Percentiles rank a stretch among this genome's conserved stretches.
Conservation (phyloP, 2,329 filamentous ascomycete genomes). For the Pseudocercospora crystallina region DNA sequence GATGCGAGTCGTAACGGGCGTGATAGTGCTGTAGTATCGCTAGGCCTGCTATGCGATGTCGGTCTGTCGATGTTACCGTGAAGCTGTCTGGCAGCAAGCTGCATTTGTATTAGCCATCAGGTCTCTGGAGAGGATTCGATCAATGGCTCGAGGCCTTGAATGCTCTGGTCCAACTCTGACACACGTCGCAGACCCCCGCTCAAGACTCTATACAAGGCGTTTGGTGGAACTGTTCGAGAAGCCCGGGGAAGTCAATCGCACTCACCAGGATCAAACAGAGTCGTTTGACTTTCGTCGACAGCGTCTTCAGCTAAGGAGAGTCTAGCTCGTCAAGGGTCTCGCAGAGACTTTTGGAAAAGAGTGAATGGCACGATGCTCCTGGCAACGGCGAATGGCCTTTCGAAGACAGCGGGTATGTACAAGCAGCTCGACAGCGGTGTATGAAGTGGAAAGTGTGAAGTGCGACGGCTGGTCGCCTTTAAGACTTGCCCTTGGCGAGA, state of each 20-base stretch:
- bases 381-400: conserved; percentile 14
- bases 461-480: conserved; percentile 13
- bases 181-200: conserved; percentile 3
- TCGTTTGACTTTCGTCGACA: too few relatives aligned
- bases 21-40: conserved; percentile 19
- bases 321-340: conserved; percentile 23
- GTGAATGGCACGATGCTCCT: conserved; percentile 25
- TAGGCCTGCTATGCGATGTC: conserved; percentile 26
- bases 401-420: conserved; percentile 5
- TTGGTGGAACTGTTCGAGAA: background rate
- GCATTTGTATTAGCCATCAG: background rate
- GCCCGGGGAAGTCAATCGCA: too few relatives aligned
- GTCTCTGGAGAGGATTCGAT: background rate
- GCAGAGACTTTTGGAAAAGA: conserved; percentile 23
- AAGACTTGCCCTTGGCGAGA: conserved; percentile 25
- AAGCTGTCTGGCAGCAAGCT: too few relatives aligned
- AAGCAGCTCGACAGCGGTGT: background rate
- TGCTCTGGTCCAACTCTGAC: background rate
- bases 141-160: background rate
- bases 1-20: conserved; percentile 22
- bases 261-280: too few relatives aligned
- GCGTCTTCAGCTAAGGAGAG: conserved; percentile 23
- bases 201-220: background rate
- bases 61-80: too few relatives aligned
- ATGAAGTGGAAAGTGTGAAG: background rate